A percentile compares a stretch with the other conserved stretches of the same genome.
Conservation (phyloP, 2,329 filamentous ascomycete genomes). For the Tympanopsis confertula region DNA sequence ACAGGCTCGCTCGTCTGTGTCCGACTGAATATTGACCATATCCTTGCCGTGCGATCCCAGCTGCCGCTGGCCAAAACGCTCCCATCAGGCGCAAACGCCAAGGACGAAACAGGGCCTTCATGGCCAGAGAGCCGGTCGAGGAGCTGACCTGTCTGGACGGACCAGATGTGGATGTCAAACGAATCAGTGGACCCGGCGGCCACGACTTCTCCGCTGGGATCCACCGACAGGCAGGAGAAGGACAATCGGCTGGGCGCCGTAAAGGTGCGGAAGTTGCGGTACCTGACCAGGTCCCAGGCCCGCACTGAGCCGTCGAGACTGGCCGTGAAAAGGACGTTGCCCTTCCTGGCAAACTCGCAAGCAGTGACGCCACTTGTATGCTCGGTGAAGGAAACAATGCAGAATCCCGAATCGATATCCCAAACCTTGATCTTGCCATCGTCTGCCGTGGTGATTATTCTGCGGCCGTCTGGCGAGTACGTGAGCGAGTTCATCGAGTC, state of each 20-base stretch:
- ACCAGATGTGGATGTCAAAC: conserved; percentile 97
- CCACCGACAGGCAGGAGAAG: conserved; percentile 90
- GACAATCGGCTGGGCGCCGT: conserved; percentile 84
- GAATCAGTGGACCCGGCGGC: conserved; percentile 91
- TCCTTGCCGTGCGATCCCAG: conserved; percentile 92
- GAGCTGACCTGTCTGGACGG: conserved; percentile 93
- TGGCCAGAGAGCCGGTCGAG: conserved; percentile 85
- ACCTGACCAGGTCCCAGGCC: conserved; percentile 92
- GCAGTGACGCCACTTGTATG: conserved; percentile 89
- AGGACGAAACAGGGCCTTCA: conserved; percentile 79
- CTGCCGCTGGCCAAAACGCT: conserved; percentile 77
- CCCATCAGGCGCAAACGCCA: conserved; percentile 83
- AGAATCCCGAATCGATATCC: conserved; percentile 94
- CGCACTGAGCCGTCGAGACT: conserved; percentile 88
- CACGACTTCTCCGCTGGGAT: conserved; percentile 90
- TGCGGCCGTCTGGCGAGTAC: conserved; percentile 87
- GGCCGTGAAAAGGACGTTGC: conserved; percentile 89
- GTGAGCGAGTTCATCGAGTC: conserved; percentile 88
- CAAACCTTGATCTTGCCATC: conserved; percentile 98
- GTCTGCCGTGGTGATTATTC: conserved; percentile 85
- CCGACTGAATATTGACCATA: conserved; percentile 90
- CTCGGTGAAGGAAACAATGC: conserved; percentile 94
- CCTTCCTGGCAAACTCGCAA: conserved; percentile 88
- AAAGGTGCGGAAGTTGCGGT: conserved; percentile 94
- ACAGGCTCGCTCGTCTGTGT: conserved; percentile 92